phyloP scores from a whole-genome alignment of 176 grass and related monocot species.

The Pontederia paniculata region DNA sequence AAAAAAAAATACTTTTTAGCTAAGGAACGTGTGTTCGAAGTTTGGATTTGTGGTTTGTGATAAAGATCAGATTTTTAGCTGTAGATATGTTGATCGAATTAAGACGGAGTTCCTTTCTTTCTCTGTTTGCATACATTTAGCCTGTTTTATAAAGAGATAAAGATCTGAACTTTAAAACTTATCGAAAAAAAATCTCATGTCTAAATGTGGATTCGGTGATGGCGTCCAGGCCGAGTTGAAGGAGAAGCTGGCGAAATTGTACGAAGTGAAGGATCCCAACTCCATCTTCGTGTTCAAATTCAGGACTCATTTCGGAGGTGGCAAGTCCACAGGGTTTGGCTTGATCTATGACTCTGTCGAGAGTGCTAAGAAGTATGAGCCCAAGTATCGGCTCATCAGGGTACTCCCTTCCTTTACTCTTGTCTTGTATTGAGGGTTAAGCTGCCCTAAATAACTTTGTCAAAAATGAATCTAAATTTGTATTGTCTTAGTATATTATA shows the following conservation, averaged over 20 bases:
- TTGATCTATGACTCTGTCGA: constrained; percentile 12
- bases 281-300: constrained; percentile 13
- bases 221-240: constrained; percentile 11
- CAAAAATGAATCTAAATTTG: too few species aligned
- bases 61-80: too few species aligned
- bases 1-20: too few species aligned
- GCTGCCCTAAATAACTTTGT: too few species aligned
- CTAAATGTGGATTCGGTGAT: neutral
- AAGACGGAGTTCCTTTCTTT: too few species aligned
- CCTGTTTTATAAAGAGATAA: neutral
- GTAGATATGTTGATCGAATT: too few species aligned
- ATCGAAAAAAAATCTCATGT: too few species aligned
- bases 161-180: neutral
- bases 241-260: constrained; percentile 10
- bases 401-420: neutral
- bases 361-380: constrained; percentile 21
- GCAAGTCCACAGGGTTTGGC: constrained; percentile 8
- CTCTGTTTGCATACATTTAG: neutral
- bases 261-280: constrained; percentile 13
- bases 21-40: too few species aligned
- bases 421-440: neutral
- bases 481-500: too few species aligned
- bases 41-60: too few species aligned
- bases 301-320: constrained; percentile 13
- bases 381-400: constrained; percentile 19